Evolutionary conservation across 371 early-diverging fungal genomes (phyloP), one percentile per base, ranked within the genome.

Genomic region (Rhizopus arrhizus): DNA sequence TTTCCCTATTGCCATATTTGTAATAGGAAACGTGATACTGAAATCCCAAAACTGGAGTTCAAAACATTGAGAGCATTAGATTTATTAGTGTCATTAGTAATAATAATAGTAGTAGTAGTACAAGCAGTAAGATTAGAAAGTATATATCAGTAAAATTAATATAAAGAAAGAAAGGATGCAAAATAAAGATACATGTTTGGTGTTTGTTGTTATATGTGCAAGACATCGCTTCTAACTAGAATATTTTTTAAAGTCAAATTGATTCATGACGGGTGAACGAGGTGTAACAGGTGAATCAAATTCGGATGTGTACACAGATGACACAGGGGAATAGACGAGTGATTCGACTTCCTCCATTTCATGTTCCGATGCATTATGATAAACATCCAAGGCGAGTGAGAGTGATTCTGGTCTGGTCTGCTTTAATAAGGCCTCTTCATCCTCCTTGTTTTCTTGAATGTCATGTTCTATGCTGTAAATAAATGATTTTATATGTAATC

Each of bases 221-320:
- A 38, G 13, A 13, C 11, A 13, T 11, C 8, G 6, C 6, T 38
- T 38, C 40, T 38, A 38, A 38, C 13, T 38, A 38, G 40, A 38
- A 3, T 38, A 38, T 38, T 38, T 38, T 13, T 8, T 38, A 34
- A 51, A 47, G 45, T 33, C 47, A 34, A 31, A 28, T 36, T 38
- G 47, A 22, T 13, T 52, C 7, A 10, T 40, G 3, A n/a, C 41
- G 7, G 68, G 62, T 62, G 69, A 62, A 57, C 64, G 69, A 22
- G 73, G 73, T 15, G 73, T 73, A 4, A 58, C 40, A n/a, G 76
- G 76, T n/a, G 73, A 73, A 13, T 64, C 58, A 41, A 73, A 73
- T 16, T 62, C 73, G 32, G 71, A 70, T 11, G 40, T 38, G 16
- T 50, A 60, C 15, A 61, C 63, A 12, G 73, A 66, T n/a, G 76